Percentiles rank a stretch among this genome's conserved stretches.
Conservation (phyloP, 257 asterid genomes). For the Solanum virginianum region DNA sequence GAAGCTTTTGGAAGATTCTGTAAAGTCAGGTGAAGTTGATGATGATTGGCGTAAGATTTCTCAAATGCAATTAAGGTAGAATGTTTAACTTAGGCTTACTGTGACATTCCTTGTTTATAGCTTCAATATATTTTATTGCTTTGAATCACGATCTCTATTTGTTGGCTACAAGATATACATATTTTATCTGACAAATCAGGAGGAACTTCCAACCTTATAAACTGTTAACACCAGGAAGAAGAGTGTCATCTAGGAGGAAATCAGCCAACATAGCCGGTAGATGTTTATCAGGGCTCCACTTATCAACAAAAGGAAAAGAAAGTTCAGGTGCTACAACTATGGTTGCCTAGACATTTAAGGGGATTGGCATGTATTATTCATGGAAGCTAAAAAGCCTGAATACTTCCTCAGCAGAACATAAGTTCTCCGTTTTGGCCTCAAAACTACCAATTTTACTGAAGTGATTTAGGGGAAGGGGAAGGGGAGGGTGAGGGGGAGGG, state of each 20-base stretch:
- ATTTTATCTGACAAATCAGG: neutral
- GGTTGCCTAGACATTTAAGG: neutral
- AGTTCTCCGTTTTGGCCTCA: neutral
- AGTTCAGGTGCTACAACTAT: neutral
- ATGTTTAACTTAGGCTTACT: no score
- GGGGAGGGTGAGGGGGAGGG: neutral
- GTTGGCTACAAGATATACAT: neutral
- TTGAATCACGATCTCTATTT: neutral
- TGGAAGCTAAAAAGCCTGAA: neutral
- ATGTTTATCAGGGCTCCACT: neutral
- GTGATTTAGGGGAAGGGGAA: neutral
- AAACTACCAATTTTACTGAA: neutral
- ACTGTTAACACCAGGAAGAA: neutral
- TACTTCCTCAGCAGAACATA: neutral
- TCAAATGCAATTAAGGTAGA: no score
- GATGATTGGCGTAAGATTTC: neutral
- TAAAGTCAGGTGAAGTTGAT: slow-evolving; percentile 4
- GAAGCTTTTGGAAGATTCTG: slow-evolving; percentile 29
- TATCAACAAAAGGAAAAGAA: neutral
- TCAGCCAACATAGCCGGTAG: neutral
- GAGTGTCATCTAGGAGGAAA: neutral
- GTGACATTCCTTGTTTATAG: neutral
- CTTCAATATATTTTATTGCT: neutral
- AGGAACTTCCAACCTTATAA: neutral
- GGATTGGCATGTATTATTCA: neutral